Percentiles rank a stretch among this genome's conserved stretches.
Evolutionary conservation across 2,329 filamentous ascomycete genomes (phyloP).

Genomic region (Pyricularia sp.): DNA sequence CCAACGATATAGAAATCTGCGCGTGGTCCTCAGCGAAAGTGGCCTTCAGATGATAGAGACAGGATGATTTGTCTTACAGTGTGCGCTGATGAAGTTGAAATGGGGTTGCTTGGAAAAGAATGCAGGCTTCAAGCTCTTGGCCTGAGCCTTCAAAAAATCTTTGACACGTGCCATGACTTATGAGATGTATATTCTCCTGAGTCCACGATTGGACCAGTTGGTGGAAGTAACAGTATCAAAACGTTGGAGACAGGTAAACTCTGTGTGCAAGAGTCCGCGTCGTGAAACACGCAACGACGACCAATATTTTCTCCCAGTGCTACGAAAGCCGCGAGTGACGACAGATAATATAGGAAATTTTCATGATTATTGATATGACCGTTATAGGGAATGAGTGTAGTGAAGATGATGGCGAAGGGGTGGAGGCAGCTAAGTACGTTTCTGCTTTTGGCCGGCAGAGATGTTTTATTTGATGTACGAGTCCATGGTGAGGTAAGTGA

Average conservation of each 20-base stretch:
- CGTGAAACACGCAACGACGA: not conserved
- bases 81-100: conserved; percentile 70
- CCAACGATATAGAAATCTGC: conserved; percentile 69
- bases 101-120: conserved; percentile 49
- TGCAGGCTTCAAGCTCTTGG: conserved; percentile 39
- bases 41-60: not conserved
- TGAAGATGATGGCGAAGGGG: not conserved
- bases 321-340: not conserved
- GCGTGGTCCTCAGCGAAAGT: conserved; percentile 2
- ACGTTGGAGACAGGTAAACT: not conserved
- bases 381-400: not conserved
- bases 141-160: conserved; percentile 22
- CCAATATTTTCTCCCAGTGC: not conserved
- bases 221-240: not conserved
- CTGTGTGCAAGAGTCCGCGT: not conserved
- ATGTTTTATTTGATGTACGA: not conserved
- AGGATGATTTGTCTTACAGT: conserved; percentile 44
- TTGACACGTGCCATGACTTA: conserved; percentile 7
- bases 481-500: not conserved
- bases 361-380: not conserved
- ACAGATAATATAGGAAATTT: not conserved
- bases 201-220: not conserved
- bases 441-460: not conserved
- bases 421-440: not conserved
- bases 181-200: not conserved